Conservation (phyloP, 495 filamentous ascomycete genomes). For the Astrothelium subdiscretum region DNA sequence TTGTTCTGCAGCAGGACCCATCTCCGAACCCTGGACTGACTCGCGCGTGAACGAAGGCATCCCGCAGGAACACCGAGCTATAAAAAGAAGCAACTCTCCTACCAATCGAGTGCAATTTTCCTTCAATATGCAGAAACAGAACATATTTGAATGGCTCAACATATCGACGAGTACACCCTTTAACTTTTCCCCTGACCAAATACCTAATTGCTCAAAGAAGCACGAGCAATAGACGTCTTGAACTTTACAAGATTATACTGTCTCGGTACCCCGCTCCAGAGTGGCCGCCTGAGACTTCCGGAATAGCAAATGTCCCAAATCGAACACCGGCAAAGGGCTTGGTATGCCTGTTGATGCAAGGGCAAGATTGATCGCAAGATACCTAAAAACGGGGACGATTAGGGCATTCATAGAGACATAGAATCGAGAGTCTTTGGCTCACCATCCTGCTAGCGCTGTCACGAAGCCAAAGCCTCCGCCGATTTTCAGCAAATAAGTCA, state of each 20-base stretch:
- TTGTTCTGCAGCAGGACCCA: too few species aligned
- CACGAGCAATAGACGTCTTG: too few species aligned
- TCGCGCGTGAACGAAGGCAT: too few species aligned
- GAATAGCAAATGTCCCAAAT: constrained; percentile 9
- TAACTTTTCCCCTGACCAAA: too few species aligned
- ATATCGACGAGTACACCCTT: too few species aligned
- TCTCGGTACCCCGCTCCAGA: neutral
- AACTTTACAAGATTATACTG: neutral
- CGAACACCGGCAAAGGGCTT: constrained; percentile 10
- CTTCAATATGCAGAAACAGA: too few species aligned
- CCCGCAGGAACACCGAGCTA: too few species aligned
- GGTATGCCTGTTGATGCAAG: constrained; percentile 11
- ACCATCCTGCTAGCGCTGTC: constrained; percentile 15
- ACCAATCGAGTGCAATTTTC: too few species aligned
- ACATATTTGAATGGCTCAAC: too few species aligned
- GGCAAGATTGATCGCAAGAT: constrained; percentile 9
- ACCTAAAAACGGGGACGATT: neutral
- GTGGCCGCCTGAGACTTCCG: neutral
- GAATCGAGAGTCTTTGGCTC: neutral
- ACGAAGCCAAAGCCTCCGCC: constrained; percentile 18
- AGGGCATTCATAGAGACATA: neutral
- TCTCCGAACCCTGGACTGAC: too few species aligned
- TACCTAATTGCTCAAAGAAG: too few species aligned
- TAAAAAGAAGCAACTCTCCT: too few species aligned
- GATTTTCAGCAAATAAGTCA: constrained; percentile 9